Percentiles rank a stretch among this genome's conserved stretches.
Evolutionary conservation across 495 filamentous ascomycete species (phyloP).

Genomic region (Hamigera avellanea): DNA sequence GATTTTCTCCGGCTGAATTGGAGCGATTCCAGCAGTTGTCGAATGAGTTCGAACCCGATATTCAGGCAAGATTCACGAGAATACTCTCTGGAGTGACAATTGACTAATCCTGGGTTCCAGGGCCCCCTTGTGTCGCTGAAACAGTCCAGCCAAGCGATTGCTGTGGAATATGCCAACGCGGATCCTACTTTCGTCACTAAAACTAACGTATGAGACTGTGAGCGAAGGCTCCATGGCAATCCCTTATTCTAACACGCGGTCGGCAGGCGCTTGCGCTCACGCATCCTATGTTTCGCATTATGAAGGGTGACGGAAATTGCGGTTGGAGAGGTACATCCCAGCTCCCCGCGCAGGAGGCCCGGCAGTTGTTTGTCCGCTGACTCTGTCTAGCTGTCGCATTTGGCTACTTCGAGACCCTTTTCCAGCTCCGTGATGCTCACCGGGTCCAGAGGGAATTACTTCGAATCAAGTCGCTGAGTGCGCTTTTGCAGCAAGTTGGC

Average conservation of each 20-base stretch:
- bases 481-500: slow-evolving; percentile 59
- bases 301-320: slow-evolving; percentile 91
- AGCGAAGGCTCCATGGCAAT: not conserved
- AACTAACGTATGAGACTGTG: slow-evolving; percentile 54
- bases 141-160: slow-evolving; percentile 64
- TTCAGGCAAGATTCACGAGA: slow-evolving; percentile 39
- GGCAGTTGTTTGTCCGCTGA: slow-evolving; percentile 2
- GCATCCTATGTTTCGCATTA: slow-evolving; percentile 76
- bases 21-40: slow-evolving; percentile 42
- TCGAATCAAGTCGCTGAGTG: slow-evolving; percentile 60
- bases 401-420: slow-evolving; percentile 79
- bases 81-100: not conserved
- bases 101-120: slow-evolving; percentile 28
- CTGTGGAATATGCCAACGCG: slow-evolving; percentile 81
- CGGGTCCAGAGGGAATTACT: slow-evolving; percentile 55
- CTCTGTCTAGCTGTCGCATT: slow-evolving; percentile 67
- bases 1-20: slow-evolving; percentile 38
- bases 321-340: slow-evolving; percentile 77
- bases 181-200: slow-evolving; percentile 78
- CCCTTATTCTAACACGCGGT: slow-evolving; percentile 8
- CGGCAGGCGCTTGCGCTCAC: slow-evolving; percentile 65
- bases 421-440: slow-evolving; percentile 49
- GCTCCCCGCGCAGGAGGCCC: no score
- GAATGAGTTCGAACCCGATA: slow-evolving; percentile 53
- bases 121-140: slow-evolving; percentile 73